Evolutionary conservation across 129 eudicot species (phyloP), one percentile per base, ranked within the genome.

Genomic region (Helichrysum umbraculigerum): DNA sequence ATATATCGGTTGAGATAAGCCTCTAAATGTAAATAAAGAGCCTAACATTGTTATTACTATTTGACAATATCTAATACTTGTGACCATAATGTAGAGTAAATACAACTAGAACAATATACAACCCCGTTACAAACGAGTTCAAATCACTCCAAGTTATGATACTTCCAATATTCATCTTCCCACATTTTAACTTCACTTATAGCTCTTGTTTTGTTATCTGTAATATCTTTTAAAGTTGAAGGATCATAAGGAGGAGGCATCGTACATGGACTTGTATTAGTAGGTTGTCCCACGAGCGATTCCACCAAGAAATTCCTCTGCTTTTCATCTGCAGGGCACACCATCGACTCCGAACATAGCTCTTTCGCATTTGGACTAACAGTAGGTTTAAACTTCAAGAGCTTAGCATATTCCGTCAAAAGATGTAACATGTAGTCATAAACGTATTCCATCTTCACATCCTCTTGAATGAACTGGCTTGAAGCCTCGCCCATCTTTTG

Each of bases 341-440:
- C 92, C 86, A 91, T 50, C 63, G 92, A 72, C 74, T 89, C 97
- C 12, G 88, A 33, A 59, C 97, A 91, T 15, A 91, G 66, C 85
- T 88, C 90, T 6, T 72, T 10, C 6, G 96, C 97, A 54, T 81
- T 79, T 6, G 79, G 79, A 52, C 91, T 90, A 54, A 89, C 25
- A 0, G 62, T 28, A 1, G 97, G 97, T 35, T 89, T 85, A 62
- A 83, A 91, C 70, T 67, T 88, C 73, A 87, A 52, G 14, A 91
- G 85, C 78, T 87, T 88, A 7, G 87, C 87, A 12, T 89, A 91
- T 83, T 87, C 90, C 10, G 66, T 91, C 33, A 91, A 41, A 42
- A 91, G 41, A 78, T 91, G 97, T 59, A 88, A 87, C 82, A 91
- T 89, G 73, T 91, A 91, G 56, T 91, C 96, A 21, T 88, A 91